Conservation (phyloP, 306 rosid species). For the Glycine soja region DNA sequence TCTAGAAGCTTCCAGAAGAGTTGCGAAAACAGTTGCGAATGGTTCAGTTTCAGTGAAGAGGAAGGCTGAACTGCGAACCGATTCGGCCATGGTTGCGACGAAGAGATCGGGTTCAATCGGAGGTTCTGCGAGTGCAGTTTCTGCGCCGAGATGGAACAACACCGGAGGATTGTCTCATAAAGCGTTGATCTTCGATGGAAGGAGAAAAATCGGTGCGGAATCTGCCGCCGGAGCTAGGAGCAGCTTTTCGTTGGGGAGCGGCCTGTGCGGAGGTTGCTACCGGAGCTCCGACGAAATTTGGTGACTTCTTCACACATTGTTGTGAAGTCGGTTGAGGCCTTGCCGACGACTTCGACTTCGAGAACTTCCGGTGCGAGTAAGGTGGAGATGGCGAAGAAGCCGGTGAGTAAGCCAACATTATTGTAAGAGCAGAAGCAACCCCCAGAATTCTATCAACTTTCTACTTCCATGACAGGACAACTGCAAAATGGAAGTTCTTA, state of each 20-base stretch:
- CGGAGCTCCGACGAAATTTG: slow-evolving; percentile 76
- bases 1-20: slow-evolving; percentile 48
- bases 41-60: slow-evolving; percentile 47
- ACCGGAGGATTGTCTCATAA: slow-evolving; percentile 78
- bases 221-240: slow-evolving; percentile 48
- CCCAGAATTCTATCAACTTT: no score
- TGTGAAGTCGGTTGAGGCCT: slow-evolving; percentile 53
- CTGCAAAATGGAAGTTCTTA: no score
- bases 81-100: slow-evolving; percentile 48
- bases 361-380: slow-evolving; percentile 57
- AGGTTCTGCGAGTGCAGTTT: slow-evolving; percentile 54
- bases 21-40: slow-evolving; percentile 50
- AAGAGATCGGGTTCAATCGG: slow-evolving; percentile 59
- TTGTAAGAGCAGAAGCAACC: no score
- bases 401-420: slow-evolving; percentile 63
- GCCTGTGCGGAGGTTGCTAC: slow-evolving; percentile 69
- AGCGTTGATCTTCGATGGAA: slow-evolving; percentile 53
- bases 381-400: slow-evolving; percentile 55
- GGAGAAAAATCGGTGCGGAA: slow-evolving; percentile 45
- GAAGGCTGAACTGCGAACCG: slow-evolving; percentile 57
- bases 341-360: slow-evolving; percentile 50
- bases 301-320: slow-evolving; percentile 52
- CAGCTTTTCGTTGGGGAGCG: slow-evolving; percentile 42
- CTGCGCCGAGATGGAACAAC: slow-evolving; percentile 68
- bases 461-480: no score